Evolutionary conservation across 345 rosid genomes (phyloP).

Genomic region (Lumnitzera littorea): DNA sequence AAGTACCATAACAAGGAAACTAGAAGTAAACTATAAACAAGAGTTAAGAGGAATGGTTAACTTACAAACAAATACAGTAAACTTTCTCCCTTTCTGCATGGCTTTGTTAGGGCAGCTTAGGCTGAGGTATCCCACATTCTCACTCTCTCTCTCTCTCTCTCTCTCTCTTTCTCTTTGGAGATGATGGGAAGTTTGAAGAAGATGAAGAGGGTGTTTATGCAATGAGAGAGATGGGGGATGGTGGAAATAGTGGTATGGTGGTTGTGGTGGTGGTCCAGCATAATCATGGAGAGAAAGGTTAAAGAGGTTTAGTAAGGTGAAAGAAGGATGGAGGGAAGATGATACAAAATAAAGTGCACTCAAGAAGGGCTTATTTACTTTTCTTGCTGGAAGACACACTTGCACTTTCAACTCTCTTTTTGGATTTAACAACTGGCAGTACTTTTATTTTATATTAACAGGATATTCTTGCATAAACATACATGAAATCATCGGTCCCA

Average conservation of each 20-base stretch:
- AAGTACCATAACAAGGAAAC: too few relatives aligned
- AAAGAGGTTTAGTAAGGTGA: constrained; percentile 11
- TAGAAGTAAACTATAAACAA: too few relatives aligned
- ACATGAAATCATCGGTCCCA: too few relatives aligned
- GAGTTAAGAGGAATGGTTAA: too few relatives aligned
- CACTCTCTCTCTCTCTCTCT: constrained; percentile 8
- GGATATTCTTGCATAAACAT: too few relatives aligned
- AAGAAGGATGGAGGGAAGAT: constrained; percentile 37
- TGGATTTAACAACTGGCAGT: too few relatives aligned
- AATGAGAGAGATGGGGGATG: too few relatives aligned
- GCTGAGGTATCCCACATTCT: too few relatives aligned
- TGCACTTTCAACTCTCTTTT: not conserved
- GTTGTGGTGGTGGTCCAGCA: constrained; percentile 29
- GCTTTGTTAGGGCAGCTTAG: too few relatives aligned
- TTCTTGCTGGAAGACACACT: constrained; percentile 14
- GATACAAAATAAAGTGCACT: constrained; percentile 45
- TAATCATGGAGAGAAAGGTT: constrained; percentile 23
- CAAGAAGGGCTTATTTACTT: constrained; percentile 1
- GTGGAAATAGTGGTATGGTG: constrained; percentile 4
- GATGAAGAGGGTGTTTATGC: not conserved
- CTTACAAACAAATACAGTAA: too few relatives aligned
- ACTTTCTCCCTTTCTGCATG: too few relatives aligned
- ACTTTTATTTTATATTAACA: too few relatives aligned
- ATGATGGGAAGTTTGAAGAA: constrained; percentile 3
- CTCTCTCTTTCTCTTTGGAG: constrained; percentile 2